Evolutionary conservation across 306 rosid genomes (phyloP), one percentile per base, ranked within the genome.

Genomic region (Medicago ruthenica): DNA sequence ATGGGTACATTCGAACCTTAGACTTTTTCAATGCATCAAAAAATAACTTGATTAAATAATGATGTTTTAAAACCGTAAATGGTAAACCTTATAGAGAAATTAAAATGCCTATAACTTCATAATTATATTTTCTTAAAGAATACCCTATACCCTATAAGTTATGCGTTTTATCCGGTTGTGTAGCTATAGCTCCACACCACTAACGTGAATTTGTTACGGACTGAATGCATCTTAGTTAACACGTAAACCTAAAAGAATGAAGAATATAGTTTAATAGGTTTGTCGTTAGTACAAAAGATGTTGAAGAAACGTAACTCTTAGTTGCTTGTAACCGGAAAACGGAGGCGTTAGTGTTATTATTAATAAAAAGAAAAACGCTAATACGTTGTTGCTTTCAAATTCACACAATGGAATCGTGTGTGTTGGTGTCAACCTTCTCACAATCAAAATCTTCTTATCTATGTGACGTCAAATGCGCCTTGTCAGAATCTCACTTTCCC

Each of bases 401-500:
- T 41, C 47, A 41, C 44, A 40, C 11, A 41, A 44, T 4, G 5
- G 20, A 68, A 55, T 77, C 65, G 48, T 70, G 81, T n/a, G 22
- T 22, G 14, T 54, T 10, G 37, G 1, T 53, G 66, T 58, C 41
- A 55, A 9, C 37, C 45, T 47, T 53, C 60, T 58, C 41, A 55
- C 13, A 18, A 53, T 54, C 73, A 45, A 69, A 69, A 63, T 70
- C 80, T 55, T 50, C 70, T 72, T 66, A 7, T 44, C 57, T 34
- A 24, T 62, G 34, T 76, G 37, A 42, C 75, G 48, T 55, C 41
- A 76, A 73, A 73, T 84, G 95, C 83, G 91, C 95, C 82, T 86
- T 67, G 90, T 86, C 96, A 81, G 86, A 87, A 75, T 76, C 66
- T 82, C 92, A 89, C 88, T 82, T 69, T 55, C 73, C 11, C 11